These are phyloP conservation scores for Verticillium tricorpus DNA, from an alignment of 2,329 filamentous ascomycete species.

Conservation along the genomic window DNA sequence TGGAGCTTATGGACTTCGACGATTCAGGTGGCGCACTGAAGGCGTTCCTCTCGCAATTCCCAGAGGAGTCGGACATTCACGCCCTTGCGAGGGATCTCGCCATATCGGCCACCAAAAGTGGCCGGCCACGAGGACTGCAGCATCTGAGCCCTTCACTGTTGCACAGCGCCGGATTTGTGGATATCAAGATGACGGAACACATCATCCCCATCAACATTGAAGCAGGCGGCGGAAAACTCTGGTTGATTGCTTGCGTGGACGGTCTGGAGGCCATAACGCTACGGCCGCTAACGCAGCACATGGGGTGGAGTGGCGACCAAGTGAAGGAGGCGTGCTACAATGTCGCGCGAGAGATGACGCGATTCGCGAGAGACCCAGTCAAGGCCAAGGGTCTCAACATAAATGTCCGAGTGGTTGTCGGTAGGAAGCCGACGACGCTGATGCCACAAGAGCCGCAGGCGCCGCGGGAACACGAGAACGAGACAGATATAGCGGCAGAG, in stretches of 20 bases:
- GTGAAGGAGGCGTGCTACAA: constrained; percentile 42
- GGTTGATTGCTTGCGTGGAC: constrained; percentile 48
- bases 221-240: constrained; percentile 45
- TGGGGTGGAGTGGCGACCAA: constrained; percentile 46
- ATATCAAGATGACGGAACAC: constrained; percentile 42
- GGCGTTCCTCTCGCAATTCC: constrained; percentile 34
- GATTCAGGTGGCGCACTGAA: constrained; percentile 25
- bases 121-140: constrained; percentile 36
- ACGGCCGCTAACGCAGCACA: constrained; percentile 46
- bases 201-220: constrained; percentile 43
- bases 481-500: not conserved
- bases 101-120: constrained; percentile 38
- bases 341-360: constrained; percentile 43
- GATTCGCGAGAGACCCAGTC: constrained; percentile 40
- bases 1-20: constrained; percentile 52
- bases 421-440: constrained; percentile 38
- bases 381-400: constrained; percentile 37
- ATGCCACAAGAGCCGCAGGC: not conserved
- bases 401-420: constrained; percentile 44
- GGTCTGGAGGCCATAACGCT: constrained; percentile 44
- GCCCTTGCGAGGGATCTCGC: constrained; percentile 34
- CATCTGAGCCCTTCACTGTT: constrained; percentile 43
- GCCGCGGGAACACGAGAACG: not conserved
- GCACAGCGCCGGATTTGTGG: constrained; percentile 45
- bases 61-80: constrained; percentile 39